Evolutionary conservation across 345 rosid genomes (phyloP).

Genomic region (Eutrema japonicum): DNA sequence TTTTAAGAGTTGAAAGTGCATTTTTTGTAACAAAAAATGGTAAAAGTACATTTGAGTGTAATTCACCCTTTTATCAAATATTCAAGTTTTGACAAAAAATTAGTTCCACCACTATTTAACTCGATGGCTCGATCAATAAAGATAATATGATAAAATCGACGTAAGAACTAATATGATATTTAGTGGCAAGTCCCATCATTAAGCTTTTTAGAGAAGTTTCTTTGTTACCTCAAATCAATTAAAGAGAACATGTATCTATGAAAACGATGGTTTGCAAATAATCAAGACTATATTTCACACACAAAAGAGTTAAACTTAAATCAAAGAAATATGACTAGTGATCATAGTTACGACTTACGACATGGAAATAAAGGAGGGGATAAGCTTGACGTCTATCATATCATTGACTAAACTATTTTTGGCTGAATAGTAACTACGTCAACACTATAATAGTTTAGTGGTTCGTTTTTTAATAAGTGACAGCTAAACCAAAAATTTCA

Average conservation of each 20-base stretch:
- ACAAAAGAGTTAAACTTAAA: slow-evolving; percentile 1
- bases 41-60: no score
- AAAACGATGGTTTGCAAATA: slow-evolving; percentile 34
- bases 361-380: slow-evolving; percentile 20
- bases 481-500: background rate
- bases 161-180: slow-evolving; percentile 23
- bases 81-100: no score
- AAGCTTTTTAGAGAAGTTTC: slow-evolving; percentile 24
- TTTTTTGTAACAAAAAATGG: no score
- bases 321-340: slow-evolving; percentile 29
- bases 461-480: background rate
- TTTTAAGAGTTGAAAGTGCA: no score
- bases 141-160: background rate
- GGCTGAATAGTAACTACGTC: background rate
- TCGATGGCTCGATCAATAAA: background rate
- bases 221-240: slow-evolving; percentile 33
- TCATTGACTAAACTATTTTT: slow-evolving; percentile 22
- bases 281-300: background rate
- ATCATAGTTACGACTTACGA: slow-evolving; percentile 4
- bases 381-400: slow-evolving; percentile 32
- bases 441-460: slow-evolving; percentile 1
- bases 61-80: no score
- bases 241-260: slow-evolving; percentile 21
- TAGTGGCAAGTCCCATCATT: slow-evolving; percentile 25
- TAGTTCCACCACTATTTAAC: no score